Conservation (phyloP, 192 early-diverging fungal species). For the Coemansia sp. region DNA sequence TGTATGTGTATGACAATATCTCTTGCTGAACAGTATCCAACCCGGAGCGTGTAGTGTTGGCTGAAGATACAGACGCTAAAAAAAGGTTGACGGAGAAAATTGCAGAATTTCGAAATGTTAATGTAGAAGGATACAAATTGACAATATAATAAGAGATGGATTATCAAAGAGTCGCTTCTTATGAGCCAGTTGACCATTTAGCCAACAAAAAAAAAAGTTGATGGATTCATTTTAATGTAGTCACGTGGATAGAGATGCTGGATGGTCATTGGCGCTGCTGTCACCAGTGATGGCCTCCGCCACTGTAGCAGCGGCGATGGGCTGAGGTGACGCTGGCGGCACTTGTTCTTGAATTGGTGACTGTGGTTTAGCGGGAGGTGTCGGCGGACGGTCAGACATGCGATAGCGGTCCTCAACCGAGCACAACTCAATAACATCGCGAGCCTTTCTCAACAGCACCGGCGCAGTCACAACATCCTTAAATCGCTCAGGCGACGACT, state of each 20-base stretch:
- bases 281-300: neutral
- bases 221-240: constrained; percentile 2
- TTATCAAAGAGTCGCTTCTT: neutral
- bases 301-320: neutral
- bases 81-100: neutral
- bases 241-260: constrained; percentile 3
- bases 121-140: neutral
- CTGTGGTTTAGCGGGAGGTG: neutral
- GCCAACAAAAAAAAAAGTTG: neutral
- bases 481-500: constrained; percentile 39
- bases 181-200: neutral
- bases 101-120: constrained; percentile 3
- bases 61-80: neutral
- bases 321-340: neutral
- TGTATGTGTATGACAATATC: neutral
- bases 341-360: neutral
- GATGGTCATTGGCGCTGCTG: neutral
- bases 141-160: neutral
- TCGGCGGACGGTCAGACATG: constrained; percentile 26
- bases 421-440: constrained; percentile 32
- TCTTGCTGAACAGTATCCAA: neutral
- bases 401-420: constrained; percentile 29
- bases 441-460: constrained; percentile 22
- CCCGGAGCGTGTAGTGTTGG: neutral
- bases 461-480: constrained; percentile 11